Evolutionary conservation across 2,329 filamentous ascomycete genomes (phyloP).

Genomic region (Dactylonectria estremocensis): DNA sequence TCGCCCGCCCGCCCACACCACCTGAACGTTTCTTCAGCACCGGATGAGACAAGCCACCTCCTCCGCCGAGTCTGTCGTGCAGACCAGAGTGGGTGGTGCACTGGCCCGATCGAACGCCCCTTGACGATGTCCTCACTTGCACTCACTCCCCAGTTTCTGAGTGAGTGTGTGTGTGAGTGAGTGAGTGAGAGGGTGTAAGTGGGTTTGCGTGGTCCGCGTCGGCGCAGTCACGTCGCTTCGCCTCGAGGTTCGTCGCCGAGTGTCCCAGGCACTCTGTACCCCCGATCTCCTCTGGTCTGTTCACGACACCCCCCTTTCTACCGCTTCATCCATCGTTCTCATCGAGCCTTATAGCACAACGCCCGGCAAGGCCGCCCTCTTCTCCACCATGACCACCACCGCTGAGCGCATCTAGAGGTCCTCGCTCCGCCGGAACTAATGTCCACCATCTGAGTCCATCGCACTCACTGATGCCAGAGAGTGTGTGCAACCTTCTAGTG

Average conservation of each 20-base stretch:
- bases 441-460: neutral
- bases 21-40: slow-evolving; percentile 44
- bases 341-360: slow-evolving; percentile 13
- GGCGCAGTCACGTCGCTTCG: slow-evolving; percentile 47
- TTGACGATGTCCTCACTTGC: slow-evolving; percentile 45
- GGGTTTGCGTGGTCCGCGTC: slow-evolving; percentile 40
- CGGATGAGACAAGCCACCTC: slow-evolving; percentile 51
- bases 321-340: slow-evolving; percentile 1
- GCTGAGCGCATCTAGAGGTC: slow-evolving; percentile 18
- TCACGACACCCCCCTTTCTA: slow-evolving; percentile 31
- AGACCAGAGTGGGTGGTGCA: slow-evolving; percentile 47
- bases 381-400: slow-evolving; percentile 17
- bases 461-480: slow-evolving; percentile 6
- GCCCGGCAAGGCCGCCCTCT: slow-evolving; percentile 19
- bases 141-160: slow-evolving; percentile 2
- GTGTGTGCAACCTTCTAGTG: slow-evolving; percentile 25
- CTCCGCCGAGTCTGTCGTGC: slow-evolving; percentile 45
- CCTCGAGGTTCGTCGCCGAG: slow-evolving; percentile 46
- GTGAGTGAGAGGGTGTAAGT: neutral
- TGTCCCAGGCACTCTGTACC: slow-evolving; percentile 35
- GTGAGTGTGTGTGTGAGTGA: neutral
- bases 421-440: slow-evolving; percentile 17
- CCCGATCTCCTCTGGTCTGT: slow-evolving; percentile 34
- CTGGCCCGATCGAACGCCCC: slow-evolving; percentile 47
- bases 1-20: slow-evolving; percentile 47